Evolutionary conservation across 2,329 filamentous ascomycete species (phyloP), one percentile per base, ranked within the genome.

Genomic region (Fusarium miscanthi): DNA sequence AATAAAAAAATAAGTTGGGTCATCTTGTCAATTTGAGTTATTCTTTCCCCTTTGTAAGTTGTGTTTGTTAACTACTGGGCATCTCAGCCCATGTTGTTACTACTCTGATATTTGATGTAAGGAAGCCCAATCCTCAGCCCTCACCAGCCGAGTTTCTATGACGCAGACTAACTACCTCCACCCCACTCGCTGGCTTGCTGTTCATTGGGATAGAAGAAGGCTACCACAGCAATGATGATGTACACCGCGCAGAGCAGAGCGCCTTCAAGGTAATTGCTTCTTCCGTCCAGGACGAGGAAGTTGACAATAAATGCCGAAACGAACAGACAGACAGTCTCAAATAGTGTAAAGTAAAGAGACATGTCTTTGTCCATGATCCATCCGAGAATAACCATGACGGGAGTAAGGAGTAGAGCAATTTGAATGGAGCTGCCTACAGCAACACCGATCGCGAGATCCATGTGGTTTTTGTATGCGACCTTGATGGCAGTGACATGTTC

Each of bases 261-360:
- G 19, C 94, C 94, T 83, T 97, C 94, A 17, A 97, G 88, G 77
- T 96, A 97, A 79, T 97, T 97, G 80, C 91, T 94, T 80, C 94
- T 88, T 16, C 94, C 94, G 77, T 97, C 94, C 68, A 95, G 85
- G 53, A 97, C 94, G 66, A 97, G 83, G 79, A 96, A 97, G 82
- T 95, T 96, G 82, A 95, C 93, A 70, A 97, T 94, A 72, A 97
- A 91, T 12, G 94, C 91, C 57, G 90, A 93, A 57, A 95, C 90
- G 81, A 97, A 97, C 77, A 97, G 88, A 63, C 92, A 93, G 27
- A 96, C 92, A 0, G 94, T 97, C 87, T 97, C 94, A 81, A 97
- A 97, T 53, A 94, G 87, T 67, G 94, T 94, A 81, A 97, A 97
- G 84, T 95, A 94, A 38, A 97, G 86, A 33, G 92, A 88, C 90